These are phyloP conservation scores for Inga leiocalycina DNA, from an alignment of 306 rosid species.

Conservation along the genomic window DNA sequence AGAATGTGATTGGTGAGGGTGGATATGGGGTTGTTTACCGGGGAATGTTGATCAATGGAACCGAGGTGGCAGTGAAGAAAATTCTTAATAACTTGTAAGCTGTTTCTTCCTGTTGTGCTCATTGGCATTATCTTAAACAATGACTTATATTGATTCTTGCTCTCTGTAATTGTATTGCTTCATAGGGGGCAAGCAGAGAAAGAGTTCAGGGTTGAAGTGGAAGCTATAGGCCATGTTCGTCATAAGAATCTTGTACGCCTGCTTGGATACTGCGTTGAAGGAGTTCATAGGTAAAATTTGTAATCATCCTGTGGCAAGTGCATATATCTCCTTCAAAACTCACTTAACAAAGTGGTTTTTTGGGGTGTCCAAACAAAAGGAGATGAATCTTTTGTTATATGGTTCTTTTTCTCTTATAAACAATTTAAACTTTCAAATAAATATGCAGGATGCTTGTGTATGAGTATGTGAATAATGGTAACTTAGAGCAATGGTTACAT, in stretches of 20 bases:
- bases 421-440: constrained; percentile 9
- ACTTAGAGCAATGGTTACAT: constrained; percentile 95
- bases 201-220: constrained; percentile 97
- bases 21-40: constrained; percentile 94
- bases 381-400: background rate
- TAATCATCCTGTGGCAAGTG: constrained; percentile 3
- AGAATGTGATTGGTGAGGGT: constrained; percentile 89
- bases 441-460: constrained; percentile 83
- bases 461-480: constrained; percentile 95
- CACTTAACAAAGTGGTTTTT: background rate
- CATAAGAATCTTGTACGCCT: constrained; percentile 95
- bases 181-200: constrained; percentile 96
- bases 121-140: constrained; percentile 10
- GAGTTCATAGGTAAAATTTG: constrained; percentile 73
- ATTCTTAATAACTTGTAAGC: constrained; percentile 92
- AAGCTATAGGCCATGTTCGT: constrained; percentile 94
- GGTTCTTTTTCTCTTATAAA: background rate
- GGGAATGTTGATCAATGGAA: constrained; percentile 84
- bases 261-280: constrained; percentile 92
- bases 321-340: background rate
- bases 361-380: background rate
- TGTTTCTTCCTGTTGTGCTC: background rate
- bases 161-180: constrained; percentile 27
- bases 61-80: constrained; percentile 94
- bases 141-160: background rate